Evolutionary conservation across 2,329 filamentous ascomycete genomes (phyloP).

Genomic region (Neospermospora avenae): DNA sequence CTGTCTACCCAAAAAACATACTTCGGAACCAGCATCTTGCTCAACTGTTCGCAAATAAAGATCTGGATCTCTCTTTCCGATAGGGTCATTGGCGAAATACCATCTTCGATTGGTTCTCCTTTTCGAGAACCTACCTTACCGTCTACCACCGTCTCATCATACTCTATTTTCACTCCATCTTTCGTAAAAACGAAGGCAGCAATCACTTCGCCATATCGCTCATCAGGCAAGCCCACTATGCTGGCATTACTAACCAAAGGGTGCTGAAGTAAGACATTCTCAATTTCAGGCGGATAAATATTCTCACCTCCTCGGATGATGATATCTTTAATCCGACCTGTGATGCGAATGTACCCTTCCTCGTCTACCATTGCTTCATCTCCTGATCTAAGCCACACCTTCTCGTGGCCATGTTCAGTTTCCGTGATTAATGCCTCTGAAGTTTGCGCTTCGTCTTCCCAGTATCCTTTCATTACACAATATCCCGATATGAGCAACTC

Average conservation of each 20-base stretch:
- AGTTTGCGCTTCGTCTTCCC: conserved; percentile 72
- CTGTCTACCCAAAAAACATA: conserved; percentile 2
- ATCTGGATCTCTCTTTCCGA: not conserved
- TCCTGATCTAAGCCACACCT: conserved; percentile 65
- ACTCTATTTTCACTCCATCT: not conserved
- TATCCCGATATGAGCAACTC: conserved; percentile 79
- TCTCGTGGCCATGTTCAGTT: conserved; percentile 48
- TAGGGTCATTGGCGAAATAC: not conserved
- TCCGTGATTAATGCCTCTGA: conserved; percentile 42
- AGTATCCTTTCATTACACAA: conserved; percentile 65
- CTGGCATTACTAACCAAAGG: conserved; percentile 51
- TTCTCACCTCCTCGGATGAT: conserved; percentile 18
- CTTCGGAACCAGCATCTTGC: conserved; percentile 6
- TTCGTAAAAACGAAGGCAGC: conserved; percentile 48
- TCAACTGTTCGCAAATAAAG: not conserved
- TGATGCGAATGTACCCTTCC: conserved; percentile 6
- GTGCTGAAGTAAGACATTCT: conserved; percentile 8
- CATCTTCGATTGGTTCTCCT: not conserved
- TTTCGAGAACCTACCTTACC: not conserved
- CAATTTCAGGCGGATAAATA: conserved; percentile 14
- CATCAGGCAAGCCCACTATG: conserved; percentile 61
- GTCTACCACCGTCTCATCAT: not conserved
- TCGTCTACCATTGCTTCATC: conserved; percentile 52
- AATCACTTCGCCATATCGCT: conserved; percentile 63
- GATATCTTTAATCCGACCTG: conserved; percentile 12